A percentile compares a stretch with the other conserved stretches of the same genome.
These are phyloP conservation scores for Trichophaea hybrida DNA, from an alignment of 2,329 filamentous ascomycete species.

Conservation along the genomic window DNA sequence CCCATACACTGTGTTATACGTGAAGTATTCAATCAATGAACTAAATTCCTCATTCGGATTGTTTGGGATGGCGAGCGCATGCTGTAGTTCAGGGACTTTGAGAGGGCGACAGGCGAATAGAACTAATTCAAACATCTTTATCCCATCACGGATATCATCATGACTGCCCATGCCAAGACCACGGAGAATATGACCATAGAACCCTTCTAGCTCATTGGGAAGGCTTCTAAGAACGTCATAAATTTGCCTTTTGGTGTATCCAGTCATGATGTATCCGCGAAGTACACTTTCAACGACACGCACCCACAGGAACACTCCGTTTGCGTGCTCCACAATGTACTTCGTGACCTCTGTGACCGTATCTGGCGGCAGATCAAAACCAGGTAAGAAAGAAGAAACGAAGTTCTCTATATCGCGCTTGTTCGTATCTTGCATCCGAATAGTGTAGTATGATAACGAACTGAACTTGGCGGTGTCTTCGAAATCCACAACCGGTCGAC, in stretches of 20 bases:
- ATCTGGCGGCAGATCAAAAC: neutral
- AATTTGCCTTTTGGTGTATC: neutral
- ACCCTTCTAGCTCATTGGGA: neutral
- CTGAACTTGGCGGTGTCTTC: neutral
- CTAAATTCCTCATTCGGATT: neutral
- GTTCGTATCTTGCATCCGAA: neutral
- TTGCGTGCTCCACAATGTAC: neutral
- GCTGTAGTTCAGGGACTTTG: neutral
- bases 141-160: neutral
- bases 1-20: neutral
- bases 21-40: neutral
- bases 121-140: neutral
- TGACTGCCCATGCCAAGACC: neutral
- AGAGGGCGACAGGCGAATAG: neutral
- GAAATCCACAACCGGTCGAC: neutral
- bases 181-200: neutral
- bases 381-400: neutral
- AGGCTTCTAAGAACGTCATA: neutral
- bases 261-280: neutral
- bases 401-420: neutral
- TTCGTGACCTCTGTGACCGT: neutral
- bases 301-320: constrained; percentile 5
- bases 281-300: neutral
- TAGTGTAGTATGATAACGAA: no score
- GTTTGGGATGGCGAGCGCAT: neutral